Base-by-base conservation (phyloP, 345 rosid genomes). In the Eucalyptus decipiens region DNA sequence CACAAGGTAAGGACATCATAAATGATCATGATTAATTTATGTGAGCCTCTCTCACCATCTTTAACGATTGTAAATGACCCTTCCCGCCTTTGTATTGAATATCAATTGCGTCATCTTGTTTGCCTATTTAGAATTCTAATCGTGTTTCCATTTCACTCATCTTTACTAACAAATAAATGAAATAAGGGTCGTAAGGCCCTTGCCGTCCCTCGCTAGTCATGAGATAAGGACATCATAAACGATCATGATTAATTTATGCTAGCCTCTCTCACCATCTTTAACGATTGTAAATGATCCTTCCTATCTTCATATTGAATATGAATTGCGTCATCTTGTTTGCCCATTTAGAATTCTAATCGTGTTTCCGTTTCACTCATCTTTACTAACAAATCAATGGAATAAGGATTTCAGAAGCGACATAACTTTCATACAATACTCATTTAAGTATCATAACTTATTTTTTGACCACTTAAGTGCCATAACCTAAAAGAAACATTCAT, bases 151-250 rank as follows among this genome's bases (percentile, higher is more conserved):
- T 34, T 32, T 67, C 21, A 9, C 34, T 67, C 80, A 67, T 67
- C 80, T 8, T 16, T 18, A 32, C 80, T 32, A 56, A 56, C 62
- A 23, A 32, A 16, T 67, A 11, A 16, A 32, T 4, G 15, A 18
- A 47, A 47, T 16, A 51, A 51, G 54, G 54, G 56, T 52, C 24
- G 5, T 56, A 24, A 56, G 62, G 62, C 30, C 62, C 62, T 56
- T 3, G 3, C 30, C 28, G 3, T 23, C 62, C 6, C 62, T 56
- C 28, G 10, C 13, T 24, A 0, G 12, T 56, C 28, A 24, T 0
- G 6, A 24, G 30, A 56, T 56, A 56, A 56, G 62, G 13, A 56
- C 12, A 9, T 56, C 62, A 23, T 5, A 9, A 56, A 24, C 4
- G 6, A 56, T 56, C 42, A 21, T 6, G 16, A 11, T 21, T 11